Evolutionary conservation across 2,329 filamentous ascomycete species (phyloP), one percentile per base, ranked within the genome.

Genomic region (Aspergillus sp.): DNA sequence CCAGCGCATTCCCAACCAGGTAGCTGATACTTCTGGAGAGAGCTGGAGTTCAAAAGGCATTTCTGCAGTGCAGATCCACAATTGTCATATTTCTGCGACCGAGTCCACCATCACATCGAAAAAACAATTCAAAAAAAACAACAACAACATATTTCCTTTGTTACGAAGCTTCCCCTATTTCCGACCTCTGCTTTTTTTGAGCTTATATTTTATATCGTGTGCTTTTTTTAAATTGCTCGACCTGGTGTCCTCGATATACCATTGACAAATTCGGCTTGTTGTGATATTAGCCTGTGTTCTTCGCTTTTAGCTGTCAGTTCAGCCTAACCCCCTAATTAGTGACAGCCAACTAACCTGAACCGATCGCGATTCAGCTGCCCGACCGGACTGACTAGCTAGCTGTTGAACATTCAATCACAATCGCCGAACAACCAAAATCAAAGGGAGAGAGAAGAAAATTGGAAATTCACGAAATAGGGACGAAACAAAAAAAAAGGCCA

Each of bases 61-160:
- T 60, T 65, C 64, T 72, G 70, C 70, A 65, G 70, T 58, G 70
- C 70, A 72, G 70, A 65, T 67, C 64, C 58, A 57, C 62, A 58
- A 46, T 52, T 49, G 52, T 63, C 53, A 24, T 55, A 53, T 66
- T 62, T 54, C 52, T 48, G 61, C 60, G 60, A 53, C 55, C 47
- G 54, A 49, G 52, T 41, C 50, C 50, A 58, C 46, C 54, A 50
- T 37, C 44, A 46, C 11, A 54, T 53, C 45, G 40, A 58, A 51
- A 31, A 60, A 60, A 53, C 56, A 55, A 57, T 48, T 24, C 33
- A 23, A 21, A 47, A 58, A 54, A 65, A 64, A 59, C 56, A 60
- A 62, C 57, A 57, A 59, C 56, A 60, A 62, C 57, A 57, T 21
- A 33, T 58, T 54, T 63, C 50, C 50, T 49, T 62, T 52, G 60